Evolutionary conservation across 2,329 filamentous ascomycete genomes (phyloP), one percentile per base, ranked within the genome.

Genomic region (Dactylellina drechsleri): DNA sequence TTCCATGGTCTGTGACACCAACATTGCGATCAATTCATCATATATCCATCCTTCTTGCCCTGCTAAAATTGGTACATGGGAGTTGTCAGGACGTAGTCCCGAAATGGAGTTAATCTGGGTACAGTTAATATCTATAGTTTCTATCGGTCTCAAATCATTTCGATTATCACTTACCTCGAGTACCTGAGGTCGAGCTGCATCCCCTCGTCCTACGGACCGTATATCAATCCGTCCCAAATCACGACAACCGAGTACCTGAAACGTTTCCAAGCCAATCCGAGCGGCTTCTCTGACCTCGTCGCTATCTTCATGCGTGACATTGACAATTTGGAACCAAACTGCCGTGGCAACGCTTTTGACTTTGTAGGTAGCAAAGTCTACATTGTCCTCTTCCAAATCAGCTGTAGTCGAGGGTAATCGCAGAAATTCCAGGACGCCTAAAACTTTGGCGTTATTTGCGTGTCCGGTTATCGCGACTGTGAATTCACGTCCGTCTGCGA

Each of bases 221-320:
- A 68, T 41, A 45, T 68, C 66, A 12, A 68, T 49, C n/a, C 66
- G 18, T 10, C 56, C 66, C 31, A 61, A 12, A 28, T 68, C 57
- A 20, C 65, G 66, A 4, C 58, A 18, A 18, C n/a, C 43, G 26
- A 61, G 40, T 8, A 57, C 26, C 49, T 61, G 18, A 57, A 53
- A 57, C 18, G 57, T 28, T 36, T 45, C 57, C 20, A 68, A 26
- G 3, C 43, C 43, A 50, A 61, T 49, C 10, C 41, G 41, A 60
- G 15, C 18, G 49, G n/a, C 57, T 36, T 49, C 41, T 45, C 26
- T 60, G 1, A 60, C 57, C 20, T 60, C 57, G 40, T 60, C 40
- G 28, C 41, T 47, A 31, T 60, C 41, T 49, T 47, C 56, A 40
- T 60, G 41, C 20, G 57, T 47, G 2, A 49, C 41, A 16, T 60